Evolutionary conservation across 176 grass and related monocot species (phyloP).

Genomic region (Carex myosuroides): DNA sequence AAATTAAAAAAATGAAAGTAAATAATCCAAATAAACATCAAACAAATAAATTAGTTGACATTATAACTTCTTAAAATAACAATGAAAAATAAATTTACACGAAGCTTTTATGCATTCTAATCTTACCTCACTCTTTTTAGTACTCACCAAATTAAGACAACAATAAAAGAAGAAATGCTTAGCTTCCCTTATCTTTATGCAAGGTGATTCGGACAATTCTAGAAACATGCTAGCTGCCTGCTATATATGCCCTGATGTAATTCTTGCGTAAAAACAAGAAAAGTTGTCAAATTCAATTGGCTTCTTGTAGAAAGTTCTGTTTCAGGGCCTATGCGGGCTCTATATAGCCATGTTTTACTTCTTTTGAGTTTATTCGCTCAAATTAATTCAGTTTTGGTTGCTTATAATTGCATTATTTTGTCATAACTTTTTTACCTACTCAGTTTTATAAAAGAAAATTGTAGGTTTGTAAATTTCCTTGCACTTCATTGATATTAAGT

Average conservation of each 20-base stretch:
- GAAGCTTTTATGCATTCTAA: no score
- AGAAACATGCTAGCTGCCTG: not conserved
- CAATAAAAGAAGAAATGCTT: no score
- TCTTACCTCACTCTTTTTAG: no score
- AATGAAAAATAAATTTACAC: no score
- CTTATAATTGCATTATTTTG: not conserved
- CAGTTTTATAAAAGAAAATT: not conserved
- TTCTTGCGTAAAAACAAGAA: not conserved
- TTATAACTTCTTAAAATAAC: no score
- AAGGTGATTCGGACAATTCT: not conserved
- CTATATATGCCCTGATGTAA: not conserved
- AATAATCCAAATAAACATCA: no score
- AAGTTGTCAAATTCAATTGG: not conserved
- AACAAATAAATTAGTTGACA: no score
- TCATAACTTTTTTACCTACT: not conserved
- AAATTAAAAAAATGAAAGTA: no score
- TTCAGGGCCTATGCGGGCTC: not conserved
- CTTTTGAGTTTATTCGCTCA: not conserved
- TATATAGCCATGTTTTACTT: not conserved
- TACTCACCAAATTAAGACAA: no score
- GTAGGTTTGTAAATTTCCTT: not conserved
- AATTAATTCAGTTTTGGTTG: not conserved
- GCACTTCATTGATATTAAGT: not conserved
- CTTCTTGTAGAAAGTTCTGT: not conserved
- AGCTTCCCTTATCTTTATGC: not conserved